Conservation (phyloP, 1,139 yeast species). For the Nakaseomyces kungkrabaensis region DNA sequence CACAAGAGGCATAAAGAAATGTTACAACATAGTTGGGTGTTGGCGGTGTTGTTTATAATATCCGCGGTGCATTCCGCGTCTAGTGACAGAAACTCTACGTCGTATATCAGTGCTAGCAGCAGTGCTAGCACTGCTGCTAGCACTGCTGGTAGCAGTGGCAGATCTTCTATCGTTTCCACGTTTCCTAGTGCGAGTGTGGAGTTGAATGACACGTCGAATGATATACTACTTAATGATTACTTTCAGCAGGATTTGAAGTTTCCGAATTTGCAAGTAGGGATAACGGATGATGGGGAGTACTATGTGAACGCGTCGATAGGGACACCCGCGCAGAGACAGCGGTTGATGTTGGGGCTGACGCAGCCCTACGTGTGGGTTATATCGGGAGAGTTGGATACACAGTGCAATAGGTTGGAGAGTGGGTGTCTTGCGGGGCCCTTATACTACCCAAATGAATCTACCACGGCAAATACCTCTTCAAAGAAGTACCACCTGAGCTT, state of each 20-base stretch:
- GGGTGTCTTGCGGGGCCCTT: slow-evolving; percentile 13
- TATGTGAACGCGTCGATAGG: slow-evolving; percentile 33
- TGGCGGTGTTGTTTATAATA: neutral
- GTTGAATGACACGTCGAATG: neutral
- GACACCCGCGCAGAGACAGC: slow-evolving; percentile 28
- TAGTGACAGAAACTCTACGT: neutral
- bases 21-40: neutral
- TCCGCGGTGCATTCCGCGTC: neutral
- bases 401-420: slow-evolving; percentile 16
- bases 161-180: neutral
- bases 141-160: neutral
- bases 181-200: neutral
- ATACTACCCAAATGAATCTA: slow-evolving; percentile 14
- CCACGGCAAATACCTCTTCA: slow-evolving; percentile 10
- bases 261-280: slow-evolving; percentile 20
- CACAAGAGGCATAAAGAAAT: neutral
- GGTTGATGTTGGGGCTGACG: slow-evolving; percentile 33
- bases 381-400: slow-evolving; percentile 19
- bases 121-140: neutral
- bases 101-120: neutral
- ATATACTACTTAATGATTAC: neutral
- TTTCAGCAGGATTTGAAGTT: slow-evolving; percentile 1
- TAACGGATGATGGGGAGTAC: slow-evolving; percentile 16
- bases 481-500: slow-evolving; percentile 12
- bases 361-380: slow-evolving; percentile 38